Base-by-base conservation (phyloP, 192 early-diverging fungal genomes). In the Gryganskiella cystojenkinii region DNA sequence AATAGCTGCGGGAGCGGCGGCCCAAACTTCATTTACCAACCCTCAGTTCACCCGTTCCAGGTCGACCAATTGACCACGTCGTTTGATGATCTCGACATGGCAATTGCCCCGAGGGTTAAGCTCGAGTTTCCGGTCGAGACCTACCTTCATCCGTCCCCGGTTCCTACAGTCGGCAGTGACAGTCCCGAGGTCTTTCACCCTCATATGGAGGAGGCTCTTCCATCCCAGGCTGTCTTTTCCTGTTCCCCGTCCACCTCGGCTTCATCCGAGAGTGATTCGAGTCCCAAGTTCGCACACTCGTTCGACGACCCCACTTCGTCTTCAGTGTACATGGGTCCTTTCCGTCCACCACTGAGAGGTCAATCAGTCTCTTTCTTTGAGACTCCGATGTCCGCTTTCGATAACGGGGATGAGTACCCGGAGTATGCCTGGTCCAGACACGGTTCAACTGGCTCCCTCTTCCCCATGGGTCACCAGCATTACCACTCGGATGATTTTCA, bases 1-100 rank as follows among this genome's bases (percentile, higher is more conserved):
- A 40, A 40, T 13, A 5, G 5, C 37, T 9, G 37, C 37, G 5
- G 37, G 7, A 13, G 37, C 5, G 37, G 7, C 13, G 37, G 7
- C 37, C 37, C 37, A 13, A 40, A 40, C 13, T 40, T 40, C 35
- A 27, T 50, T 24, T 40, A 24, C 61, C 25, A 37, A 28, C 19
- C 17, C 25, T 6, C 46, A 24, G 52, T 63, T 2, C 73, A 76
- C 33, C 73, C 73, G 15, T 67, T 75, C 19, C 64, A 75, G 17
- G 68, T 76, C 64, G 65, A 76, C 47, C 58, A 67, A 47, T 34
- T 76, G 30, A 10, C 63, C 13, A 55, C 57, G 4, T 75, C 71
- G 51, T 66, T 75, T 22, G 59, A 61, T 30, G 47, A 59, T 31
- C 52, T 75, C 4, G 71, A 66, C 20, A 25, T 49, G 35, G 71